phyloP scores from a whole-genome alignment of 1,139 yeast genomes.

The Arxiozyma bovina region DNA sequence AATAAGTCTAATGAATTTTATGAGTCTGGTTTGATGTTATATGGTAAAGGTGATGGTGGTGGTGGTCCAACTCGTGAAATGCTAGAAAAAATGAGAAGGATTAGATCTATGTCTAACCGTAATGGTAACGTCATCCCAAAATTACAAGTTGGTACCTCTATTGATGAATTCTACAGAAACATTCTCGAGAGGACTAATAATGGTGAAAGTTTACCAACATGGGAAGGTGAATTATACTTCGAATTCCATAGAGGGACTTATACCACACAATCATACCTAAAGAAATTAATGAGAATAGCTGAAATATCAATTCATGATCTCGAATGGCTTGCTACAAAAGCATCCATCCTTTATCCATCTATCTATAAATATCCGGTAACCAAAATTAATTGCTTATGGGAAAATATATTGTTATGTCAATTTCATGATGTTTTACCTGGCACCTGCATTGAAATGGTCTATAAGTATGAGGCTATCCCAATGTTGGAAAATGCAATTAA shows the following conservation, averaged over 20 bases:
- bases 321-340: constrained; percentile 66
- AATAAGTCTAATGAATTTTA: constrained; percentile 78
- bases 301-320: constrained; percentile 77
- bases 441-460: constrained; percentile 89
- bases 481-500: constrained; percentile 54
- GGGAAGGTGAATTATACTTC: constrained; percentile 90
- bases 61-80: constrained; percentile 95
- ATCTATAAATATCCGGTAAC: constrained; percentile 62
- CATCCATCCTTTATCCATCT: constrained; percentile 43
- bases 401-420: constrained; percentile 79
- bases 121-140: constrained; percentile 73
- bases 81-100: constrained; percentile 84
- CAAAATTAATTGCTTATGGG: constrained; percentile 70
- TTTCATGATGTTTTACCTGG: constrained; percentile 97
- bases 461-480: constrained; percentile 82
- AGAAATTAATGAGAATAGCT: constrained; percentile 68
- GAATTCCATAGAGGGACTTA: constrained; percentile 97
- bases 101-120: constrained; percentile 77
- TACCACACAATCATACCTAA: constrained; percentile 83
- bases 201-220: constrained; percentile 65
- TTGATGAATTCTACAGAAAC: constrained; percentile 69
- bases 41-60: constrained; percentile 96
- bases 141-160: constrained; percentile 60
- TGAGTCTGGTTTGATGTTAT: constrained; percentile 71
- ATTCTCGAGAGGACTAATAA: constrained; percentile 53